phyloP scores from a whole-genome alignment of 352 stramenopile genomes.

The Pythium monospermum region DNA sequence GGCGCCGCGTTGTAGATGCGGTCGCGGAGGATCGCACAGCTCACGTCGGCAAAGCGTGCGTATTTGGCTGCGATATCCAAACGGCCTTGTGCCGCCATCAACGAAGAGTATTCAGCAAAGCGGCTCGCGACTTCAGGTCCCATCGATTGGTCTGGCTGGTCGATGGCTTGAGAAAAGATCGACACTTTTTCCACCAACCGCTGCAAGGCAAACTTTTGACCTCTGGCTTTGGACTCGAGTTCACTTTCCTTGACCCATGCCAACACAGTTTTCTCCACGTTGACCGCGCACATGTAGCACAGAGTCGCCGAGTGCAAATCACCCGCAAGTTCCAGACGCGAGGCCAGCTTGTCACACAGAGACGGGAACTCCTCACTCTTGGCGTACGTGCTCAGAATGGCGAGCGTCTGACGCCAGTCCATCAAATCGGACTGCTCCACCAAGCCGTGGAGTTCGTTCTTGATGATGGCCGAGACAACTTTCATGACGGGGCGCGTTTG shows the following conservation, averaged over 20 bases:
- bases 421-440: conserved; percentile 87
- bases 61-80: conserved; percentile 93
- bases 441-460: conserved; percentile 85
- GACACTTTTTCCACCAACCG: conserved; percentile 96
- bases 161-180: conserved; percentile 89
- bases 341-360: conserved; percentile 93
- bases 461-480: conserved; percentile 95
- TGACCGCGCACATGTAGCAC: conserved; percentile 97
- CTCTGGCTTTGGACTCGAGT: conserved; percentile 56
- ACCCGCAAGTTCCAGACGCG: conserved; percentile 86
- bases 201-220: conserved; percentile 86
- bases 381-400: conserved; percentile 96
- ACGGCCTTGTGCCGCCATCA: conserved; percentile 91
- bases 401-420: conserved; percentile 96
- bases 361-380: conserved; percentile 96
- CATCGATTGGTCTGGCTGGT: conserved; percentile 82
- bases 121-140: conserved; percentile 82
- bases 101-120: conserved; percentile 91
- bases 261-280: conserved; percentile 82
- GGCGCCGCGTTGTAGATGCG: conserved; percentile 83
- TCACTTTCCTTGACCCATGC: conserved; percentile 90
- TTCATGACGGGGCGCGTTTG: conserved; percentile 92
- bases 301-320: conserved; percentile 91
- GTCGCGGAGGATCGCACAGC: conserved; percentile 79
- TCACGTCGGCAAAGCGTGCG: conserved; percentile 69